Evolutionary conservation across 208 protist species (phyloP).

Genomic region (Trypanosoma lewisi): DNA sequence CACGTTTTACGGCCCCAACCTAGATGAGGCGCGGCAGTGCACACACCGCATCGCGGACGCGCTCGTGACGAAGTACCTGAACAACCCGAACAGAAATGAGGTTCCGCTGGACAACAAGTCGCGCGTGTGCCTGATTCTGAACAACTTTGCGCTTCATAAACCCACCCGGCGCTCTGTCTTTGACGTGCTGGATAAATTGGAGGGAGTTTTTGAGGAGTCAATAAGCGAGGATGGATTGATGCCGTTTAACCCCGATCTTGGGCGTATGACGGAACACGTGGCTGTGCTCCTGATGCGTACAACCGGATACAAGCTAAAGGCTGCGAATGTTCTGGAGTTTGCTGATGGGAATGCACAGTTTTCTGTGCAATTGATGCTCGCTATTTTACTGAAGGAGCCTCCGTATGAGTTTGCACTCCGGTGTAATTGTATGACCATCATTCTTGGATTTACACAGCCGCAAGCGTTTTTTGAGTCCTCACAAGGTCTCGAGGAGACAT

Average conservation of each 20-base stretch:
- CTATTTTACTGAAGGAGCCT: constrained; percentile 89
- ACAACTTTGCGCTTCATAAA: constrained; percentile 86
- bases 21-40: constrained; percentile 31
- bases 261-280: constrained; percentile 91
- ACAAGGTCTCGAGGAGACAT: constrained; percentile 66
- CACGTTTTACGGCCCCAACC: constrained; percentile 48
- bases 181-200: constrained; percentile 72
- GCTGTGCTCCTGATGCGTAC: constrained; percentile 90
- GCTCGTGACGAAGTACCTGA: constrained; percentile 77
- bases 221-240: constrained; percentile 81
- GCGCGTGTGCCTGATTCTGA: constrained; percentile 83
- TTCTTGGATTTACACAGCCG: constrained; percentile 89
- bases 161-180: constrained; percentile 68
- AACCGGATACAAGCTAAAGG: constrained; percentile 86
- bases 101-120: constrained; percentile 85
- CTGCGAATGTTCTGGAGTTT: constrained; percentile 88
- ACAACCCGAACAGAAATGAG: constrained; percentile 58
- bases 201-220: constrained; percentile 79
- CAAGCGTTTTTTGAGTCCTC: constrained; percentile 83
- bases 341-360: constrained; percentile 90
- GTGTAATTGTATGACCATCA: constrained; percentile 86
- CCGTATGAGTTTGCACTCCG: constrained; percentile 88
- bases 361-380: constrained; percentile 88
- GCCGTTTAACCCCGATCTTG: constrained; percentile 89
- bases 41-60: constrained; percentile 33